phyloP scores from a whole-genome alignment of 208 protist genomes.

The Lotmaria passim region DNA sequence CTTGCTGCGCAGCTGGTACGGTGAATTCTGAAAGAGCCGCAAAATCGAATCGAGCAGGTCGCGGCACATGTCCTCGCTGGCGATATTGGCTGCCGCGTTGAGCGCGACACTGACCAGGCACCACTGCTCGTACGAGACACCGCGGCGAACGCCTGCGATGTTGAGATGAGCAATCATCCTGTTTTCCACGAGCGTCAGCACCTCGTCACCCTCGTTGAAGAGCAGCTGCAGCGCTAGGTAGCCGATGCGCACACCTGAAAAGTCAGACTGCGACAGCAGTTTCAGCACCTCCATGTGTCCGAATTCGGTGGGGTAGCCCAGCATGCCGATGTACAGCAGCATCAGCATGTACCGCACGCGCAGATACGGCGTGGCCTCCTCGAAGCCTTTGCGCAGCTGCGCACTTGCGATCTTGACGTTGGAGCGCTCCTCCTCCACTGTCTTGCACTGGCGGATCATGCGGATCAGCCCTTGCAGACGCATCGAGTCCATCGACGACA shows the following conservation, averaged over 20 bases:
- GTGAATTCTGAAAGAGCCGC: slow-evolving; percentile 82
- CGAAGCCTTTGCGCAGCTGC: slow-evolving; percentile 94
- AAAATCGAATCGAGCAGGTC: slow-evolving; percentile 95
- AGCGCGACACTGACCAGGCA: slow-evolving; percentile 95
- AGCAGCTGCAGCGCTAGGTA: slow-evolving; percentile 97
- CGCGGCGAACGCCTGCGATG: slow-evolving; percentile 12
- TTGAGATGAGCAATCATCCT: slow-evolving; percentile 96
- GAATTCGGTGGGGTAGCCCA: slow-evolving; percentile 99
- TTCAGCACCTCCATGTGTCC: slow-evolving; percentile 99
- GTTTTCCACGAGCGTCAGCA: slow-evolving; percentile 98
- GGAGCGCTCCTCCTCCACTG: slow-evolving; percentile 95
- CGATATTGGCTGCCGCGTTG: slow-evolving; percentile 97
- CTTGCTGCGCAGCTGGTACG: slow-evolving; percentile 90
- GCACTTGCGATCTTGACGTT: slow-evolving; percentile 97
- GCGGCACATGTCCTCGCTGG: slow-evolving; percentile 95
- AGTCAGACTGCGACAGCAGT: slow-evolving; percentile 96
- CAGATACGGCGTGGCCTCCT: slow-evolving; percentile 91
- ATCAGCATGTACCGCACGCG: slow-evolving; percentile 99
- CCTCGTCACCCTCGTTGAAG: slow-evolving; percentile 97
- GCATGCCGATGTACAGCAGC: slow-evolving; percentile 99
- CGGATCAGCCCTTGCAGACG: slow-evolving; percentile 97
- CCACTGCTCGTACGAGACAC: slow-evolving; percentile 70
- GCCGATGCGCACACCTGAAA: slow-evolving; percentile 97
- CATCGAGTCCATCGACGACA: slow-evolving; percentile 78
- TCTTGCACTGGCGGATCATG: slow-evolving; percentile 96